These are phyloP conservation scores for Nicotiana knightiana DNA, from an alignment of 257 asterid genomes.

Conservation along the genomic window DNA sequence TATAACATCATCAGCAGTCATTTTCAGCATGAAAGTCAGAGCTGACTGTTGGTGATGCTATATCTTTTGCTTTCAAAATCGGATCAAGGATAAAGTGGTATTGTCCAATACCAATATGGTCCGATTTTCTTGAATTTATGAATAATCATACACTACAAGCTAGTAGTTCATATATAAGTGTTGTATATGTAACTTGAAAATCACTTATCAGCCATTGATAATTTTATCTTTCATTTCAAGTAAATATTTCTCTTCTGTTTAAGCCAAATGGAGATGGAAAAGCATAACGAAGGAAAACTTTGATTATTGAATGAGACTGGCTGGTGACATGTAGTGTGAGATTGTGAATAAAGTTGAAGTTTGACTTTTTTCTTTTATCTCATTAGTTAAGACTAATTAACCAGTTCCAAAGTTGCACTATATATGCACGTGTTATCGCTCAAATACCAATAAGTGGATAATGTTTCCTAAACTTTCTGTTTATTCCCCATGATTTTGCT, in stretches of 20 bases:
- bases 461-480: no score
- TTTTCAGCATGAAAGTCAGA: constrained; percentile 14
- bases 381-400: neutral
- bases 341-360: neutral
- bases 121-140: neutral
- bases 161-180: constrained; percentile 1
- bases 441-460: no score
- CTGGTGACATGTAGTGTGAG: neutral
- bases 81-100: constrained; percentile 3
- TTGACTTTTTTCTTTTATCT: no score
- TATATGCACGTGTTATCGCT: no score
- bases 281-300: neutral
- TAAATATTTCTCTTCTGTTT: no score
- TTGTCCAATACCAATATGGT: constrained; percentile 1
- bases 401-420: neutral
- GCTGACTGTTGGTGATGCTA: constrained; percentile 31
- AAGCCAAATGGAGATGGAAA: neutral
- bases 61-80: constrained; percentile 9
- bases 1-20: constrained; percentile 34
- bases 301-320: neutral
- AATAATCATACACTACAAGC: neutral
- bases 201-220: neutral
- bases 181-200: constrained; percentile 10
- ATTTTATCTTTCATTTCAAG: neutral
- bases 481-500: no score